Base-by-base conservation (phyloP, 805 yeast species). In the Starmerella apicola region DNA sequence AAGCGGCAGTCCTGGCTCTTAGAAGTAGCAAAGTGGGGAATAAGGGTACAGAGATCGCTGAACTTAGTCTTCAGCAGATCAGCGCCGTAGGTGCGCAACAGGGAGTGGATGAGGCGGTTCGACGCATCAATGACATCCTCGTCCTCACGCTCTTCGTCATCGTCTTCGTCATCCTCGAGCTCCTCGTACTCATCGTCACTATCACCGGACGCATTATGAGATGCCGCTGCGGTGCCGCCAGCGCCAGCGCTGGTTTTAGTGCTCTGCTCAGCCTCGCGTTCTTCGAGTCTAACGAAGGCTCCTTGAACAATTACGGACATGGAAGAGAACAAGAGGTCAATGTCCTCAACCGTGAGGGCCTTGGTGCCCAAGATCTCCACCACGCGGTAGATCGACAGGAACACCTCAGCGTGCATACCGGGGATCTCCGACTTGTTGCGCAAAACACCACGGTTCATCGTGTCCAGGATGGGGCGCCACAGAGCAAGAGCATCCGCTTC, bases 51-150 rank as follows among this genome's bases (percentile, higher is more conserved):
- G 8, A 44, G 40, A 26, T 29, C 36, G n/a, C 31, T 13, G 27
- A 45, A 38, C 15, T 38, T 28, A 10, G 38, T 18, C 13, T 26
- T 13, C 21, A 46, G 22, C 19, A 31, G 32, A 13, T 37, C 37
- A 5, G 66, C 60, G 48, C 72, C 70, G 18, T 72, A 65, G 31
- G 72, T 69, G 57, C 74, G 78, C 68, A 88, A 80, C 15, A 84
- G 66, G 0, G 79, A 68, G 6, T 79, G 68, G 28, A 91, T 59
- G 1, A 80, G 76, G 56, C 79, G 81, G 57, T 80, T 81, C 47
- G 85, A 74, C 56, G 88, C 94, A 52, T 84, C 93, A 37, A 85
- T 62, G 34, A 91, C 64, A 55, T 86, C 95, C 55, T 85, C 96
- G 58, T 91, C 97, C 1, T 91, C 78, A 51, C 68, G 74, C 52